Base-by-base conservation (phyloP, 208 protist species). In the Crithidia fasciculata region DNA sequence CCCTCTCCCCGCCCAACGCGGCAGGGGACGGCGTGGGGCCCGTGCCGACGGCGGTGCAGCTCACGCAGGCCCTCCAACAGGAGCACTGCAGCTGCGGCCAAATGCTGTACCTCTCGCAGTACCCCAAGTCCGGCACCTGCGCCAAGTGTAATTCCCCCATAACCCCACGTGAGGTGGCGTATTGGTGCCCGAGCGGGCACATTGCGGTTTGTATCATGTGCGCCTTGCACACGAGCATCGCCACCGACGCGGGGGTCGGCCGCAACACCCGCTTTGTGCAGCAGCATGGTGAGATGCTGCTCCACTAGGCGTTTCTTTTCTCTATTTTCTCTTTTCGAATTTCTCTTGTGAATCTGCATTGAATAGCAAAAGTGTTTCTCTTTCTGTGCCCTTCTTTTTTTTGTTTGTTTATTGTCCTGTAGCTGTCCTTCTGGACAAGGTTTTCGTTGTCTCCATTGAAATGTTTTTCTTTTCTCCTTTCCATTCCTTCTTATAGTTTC, bases 51-150 rank as follows among this genome's bases (percentile, higher is more conserved):
- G 74, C 76, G 0, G 75, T 85, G 13, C 63, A 75, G 39, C 74
- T 87, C n/a, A 70, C 76, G 6, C 52, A 67, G 4, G 56, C 66
- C 7, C 63, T 85, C 12, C 63, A 56, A 28, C 73, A 72, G 45
- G 66, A 76, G 36, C 72, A 75, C 62, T 90, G 85, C 81, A 85
- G 82, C 58, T 90, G 85, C 50, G 78, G 82, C 10, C 63, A 74
- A 18, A 56, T 61, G 53, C 69, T 90, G 28, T 64, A 62, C n/a
- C 59, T 87, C 15, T 86, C 82, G 12, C 69, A 81, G 53, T 73
- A 70, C 28, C 60, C 67, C 8, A 52, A 70, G 47, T 7, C 49
- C 19, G 63, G 69, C 7, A 57, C 41, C 3, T 90, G 85, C 54
- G 69, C 67, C 28, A 73, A 73, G 53, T 90, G 85, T 68, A 64